These are phyloP conservation scores for Tetracladium marchalianum DNA, from an alignment of 495 filamentous ascomycete species.

Conservation along the genomic window DNA sequence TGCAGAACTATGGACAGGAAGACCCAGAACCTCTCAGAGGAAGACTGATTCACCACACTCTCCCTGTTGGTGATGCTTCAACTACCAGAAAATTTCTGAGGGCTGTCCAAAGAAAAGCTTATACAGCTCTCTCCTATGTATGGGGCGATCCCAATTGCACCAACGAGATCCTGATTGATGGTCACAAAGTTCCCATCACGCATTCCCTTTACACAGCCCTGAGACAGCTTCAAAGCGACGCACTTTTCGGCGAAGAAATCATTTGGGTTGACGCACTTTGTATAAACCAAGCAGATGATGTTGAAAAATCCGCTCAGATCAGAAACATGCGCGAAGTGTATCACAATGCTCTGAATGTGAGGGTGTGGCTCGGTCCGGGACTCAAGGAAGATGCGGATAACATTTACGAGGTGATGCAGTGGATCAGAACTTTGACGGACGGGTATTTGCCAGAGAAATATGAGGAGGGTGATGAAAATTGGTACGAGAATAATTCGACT, in stretches of 20 bases:
- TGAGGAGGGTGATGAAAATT: too few relatives aligned
- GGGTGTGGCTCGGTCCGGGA: conserved; percentile 1
- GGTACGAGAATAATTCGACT: background rate
- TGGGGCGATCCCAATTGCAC: conserved; percentile 14
- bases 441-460: background rate
- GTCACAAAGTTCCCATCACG: conserved; percentile 8
- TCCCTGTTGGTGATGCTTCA: background rate
- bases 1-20: background rate
- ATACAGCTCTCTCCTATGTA: conserved; percentile 18
- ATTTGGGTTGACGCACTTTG: conserved; percentile 29
- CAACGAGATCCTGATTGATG: conserved; percentile 13
- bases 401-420: conserved; percentile 1
- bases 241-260: conserved; percentile 36
- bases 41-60: background rate
- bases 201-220: conserved; percentile 8
- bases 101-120: background rate
- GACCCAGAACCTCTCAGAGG: background rate
- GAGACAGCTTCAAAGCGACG: conserved; percentile 23
- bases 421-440: background rate
- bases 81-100: background rate
- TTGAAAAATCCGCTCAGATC: conserved; percentile 6
- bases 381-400: conserved; percentile 1
- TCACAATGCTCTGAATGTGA: conserved; percentile 2
- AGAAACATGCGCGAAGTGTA: conserved; percentile 7
- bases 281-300: conserved; percentile 4